phyloP scores from a whole-genome alignment of 176 grass and related monocot genomes.

The Hordeum marinum region DNA sequence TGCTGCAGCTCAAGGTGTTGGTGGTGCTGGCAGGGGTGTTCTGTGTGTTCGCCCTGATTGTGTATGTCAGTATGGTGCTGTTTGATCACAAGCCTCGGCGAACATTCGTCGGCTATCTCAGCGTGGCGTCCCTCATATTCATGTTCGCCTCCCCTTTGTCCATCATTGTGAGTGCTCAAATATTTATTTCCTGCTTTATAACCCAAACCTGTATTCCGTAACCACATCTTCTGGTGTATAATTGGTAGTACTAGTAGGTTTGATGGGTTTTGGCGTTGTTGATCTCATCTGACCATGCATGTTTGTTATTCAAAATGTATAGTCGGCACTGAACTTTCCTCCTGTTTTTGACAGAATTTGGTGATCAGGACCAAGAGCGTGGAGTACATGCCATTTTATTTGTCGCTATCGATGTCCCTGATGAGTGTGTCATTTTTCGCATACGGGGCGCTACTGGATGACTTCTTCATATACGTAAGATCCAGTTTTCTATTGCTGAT shows the following conservation, averaged over 20 bases:
- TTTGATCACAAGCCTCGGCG: slow-evolving; percentile 64
- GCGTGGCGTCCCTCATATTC: slow-evolving; percentile 80
- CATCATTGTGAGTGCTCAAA: slow-evolving; percentile 56
- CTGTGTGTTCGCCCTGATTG: slow-evolving; percentile 43
- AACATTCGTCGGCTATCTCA: slow-evolving; percentile 73
- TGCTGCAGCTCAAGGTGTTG: slow-evolving; percentile 66
- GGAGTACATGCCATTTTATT: slow-evolving; percentile 96
- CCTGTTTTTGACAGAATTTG: slow-evolving; percentile 52
- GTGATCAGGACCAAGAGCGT: slow-evolving; percentile 86
- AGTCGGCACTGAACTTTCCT: not conserved
- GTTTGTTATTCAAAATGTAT: not conserved
- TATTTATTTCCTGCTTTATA: not conserved
- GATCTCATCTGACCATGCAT: not conserved
- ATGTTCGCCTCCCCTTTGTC: slow-evolving; percentile 96
- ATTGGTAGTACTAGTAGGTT: not conserved
- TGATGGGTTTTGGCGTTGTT: not conserved
- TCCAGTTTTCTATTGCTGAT: not conserved
- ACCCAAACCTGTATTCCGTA: not conserved
- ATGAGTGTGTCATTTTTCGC: slow-evolving; percentile 88
- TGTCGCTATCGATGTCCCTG: slow-evolving; percentile 86
- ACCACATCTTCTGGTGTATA: not conserved
- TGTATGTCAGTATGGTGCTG: slow-evolving; percentile 54
- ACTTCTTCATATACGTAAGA: slow-evolving; percentile 98
- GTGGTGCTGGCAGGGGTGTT: slow-evolving; percentile 48
- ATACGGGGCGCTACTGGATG: slow-evolving; percentile 67